phyloP scores from a whole-genome alignment of 495 filamentous ascomycete species.

The Penicillium coffeae region DNA sequence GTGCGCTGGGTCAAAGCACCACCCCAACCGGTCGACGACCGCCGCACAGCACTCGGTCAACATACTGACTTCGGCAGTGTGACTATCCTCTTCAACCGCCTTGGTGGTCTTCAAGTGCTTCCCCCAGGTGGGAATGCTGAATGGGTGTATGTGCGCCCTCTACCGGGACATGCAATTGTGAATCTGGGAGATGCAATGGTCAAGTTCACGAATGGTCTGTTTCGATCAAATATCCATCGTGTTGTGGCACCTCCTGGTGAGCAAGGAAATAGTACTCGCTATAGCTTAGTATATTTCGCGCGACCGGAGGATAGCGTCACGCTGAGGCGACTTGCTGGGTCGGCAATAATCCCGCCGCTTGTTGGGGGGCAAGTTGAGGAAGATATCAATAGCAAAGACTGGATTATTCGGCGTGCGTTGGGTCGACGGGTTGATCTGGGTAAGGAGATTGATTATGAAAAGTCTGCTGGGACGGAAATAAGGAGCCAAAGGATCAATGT shows the following conservation, averaged over 20 bases:
- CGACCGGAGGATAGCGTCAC: conserved; percentile 55
- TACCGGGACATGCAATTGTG: conserved; percentile 55
- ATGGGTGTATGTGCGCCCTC: conserved; percentile 59
- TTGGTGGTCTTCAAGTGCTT: conserved; percentile 57
- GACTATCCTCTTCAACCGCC: conserved; percentile 58
- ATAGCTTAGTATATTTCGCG: conserved; percentile 61
- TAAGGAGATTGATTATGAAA: conserved; percentile 32
- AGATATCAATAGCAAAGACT: conserved; percentile 44
- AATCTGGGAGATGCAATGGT: conserved; percentile 66
- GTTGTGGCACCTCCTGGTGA: conserved; percentile 55
- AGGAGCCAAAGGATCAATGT: conserved; percentile 31
- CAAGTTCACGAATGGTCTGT: conserved; percentile 57
- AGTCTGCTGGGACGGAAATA: conserved; percentile 38
- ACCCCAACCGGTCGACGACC: conserved; percentile 38
- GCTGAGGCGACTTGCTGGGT: conserved; percentile 43
- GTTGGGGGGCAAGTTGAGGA: conserved; percentile 35
- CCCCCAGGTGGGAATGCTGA: conserved; percentile 42
- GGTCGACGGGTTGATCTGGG: conserved; percentile 32
- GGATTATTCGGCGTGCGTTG: conserved; percentile 44
- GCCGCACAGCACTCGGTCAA: conserved; percentile 40
- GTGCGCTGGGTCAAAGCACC: conserved; percentile 53
- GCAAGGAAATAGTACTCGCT: conserved; percentile 48
- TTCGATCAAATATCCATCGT: conserved; percentile 61
- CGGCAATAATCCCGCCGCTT: conserved; percentile 25
- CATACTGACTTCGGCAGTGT: conserved; percentile 54